Evolutionary conservation across 2,329 filamentous ascomycete genomes (phyloP).

Genomic region (Diaporthe citriasiana): DNA sequence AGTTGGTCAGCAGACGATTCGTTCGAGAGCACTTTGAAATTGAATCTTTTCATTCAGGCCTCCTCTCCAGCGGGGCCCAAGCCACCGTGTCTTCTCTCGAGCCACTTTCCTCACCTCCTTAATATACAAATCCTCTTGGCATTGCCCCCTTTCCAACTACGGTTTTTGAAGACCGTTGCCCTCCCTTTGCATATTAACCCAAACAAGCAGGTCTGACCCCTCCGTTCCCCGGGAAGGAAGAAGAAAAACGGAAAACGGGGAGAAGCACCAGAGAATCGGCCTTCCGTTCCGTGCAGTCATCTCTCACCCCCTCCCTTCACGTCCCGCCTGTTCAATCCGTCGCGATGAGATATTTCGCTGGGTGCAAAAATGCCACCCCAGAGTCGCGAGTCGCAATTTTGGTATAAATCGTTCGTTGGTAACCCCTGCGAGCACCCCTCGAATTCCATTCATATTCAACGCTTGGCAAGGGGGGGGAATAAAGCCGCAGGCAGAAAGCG

Average conservation of each 20-base stretch:
- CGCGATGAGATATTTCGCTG: conserved; percentile 19
- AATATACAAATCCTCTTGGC: conserved; percentile 37
- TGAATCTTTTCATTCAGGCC: conserved; percentile 35
- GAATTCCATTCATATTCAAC: conserved; percentile 35
- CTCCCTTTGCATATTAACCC: conserved; percentile 26
- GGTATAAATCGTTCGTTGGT: conserved; percentile 34
- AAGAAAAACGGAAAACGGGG: neutral
- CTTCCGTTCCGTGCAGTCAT: neutral
- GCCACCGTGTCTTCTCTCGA: conserved; percentile 13
- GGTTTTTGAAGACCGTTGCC: conserved; percentile 10
- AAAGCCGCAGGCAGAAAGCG: conserved; percentile 28
- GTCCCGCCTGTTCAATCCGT: conserved; percentile 8
- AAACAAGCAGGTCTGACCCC: conserved; percentile 30
- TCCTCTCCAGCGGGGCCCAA: conserved; percentile 5
- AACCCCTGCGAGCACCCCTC: conserved; percentile 21
- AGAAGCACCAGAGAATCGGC: neutral
- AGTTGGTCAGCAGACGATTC: neutral
- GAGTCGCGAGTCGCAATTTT: conserved; percentile 34
- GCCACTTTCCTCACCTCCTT: conserved; percentile 26
- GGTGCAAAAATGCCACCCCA: conserved; percentile 27
- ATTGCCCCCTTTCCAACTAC: conserved; percentile 36
- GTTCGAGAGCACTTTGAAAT: conserved; percentile 10
- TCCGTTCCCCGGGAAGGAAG: neutral
- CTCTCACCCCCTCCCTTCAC: neutral
- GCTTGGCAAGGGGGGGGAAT: conserved; percentile 25